Percentiles rank a stretch among this genome's conserved stretches.
These are phyloP conservation scores for Trichoderma guizhouense DNA, from an alignment of 2,329 filamentous ascomycete genomes.

Conservation along the genomic window DNA sequence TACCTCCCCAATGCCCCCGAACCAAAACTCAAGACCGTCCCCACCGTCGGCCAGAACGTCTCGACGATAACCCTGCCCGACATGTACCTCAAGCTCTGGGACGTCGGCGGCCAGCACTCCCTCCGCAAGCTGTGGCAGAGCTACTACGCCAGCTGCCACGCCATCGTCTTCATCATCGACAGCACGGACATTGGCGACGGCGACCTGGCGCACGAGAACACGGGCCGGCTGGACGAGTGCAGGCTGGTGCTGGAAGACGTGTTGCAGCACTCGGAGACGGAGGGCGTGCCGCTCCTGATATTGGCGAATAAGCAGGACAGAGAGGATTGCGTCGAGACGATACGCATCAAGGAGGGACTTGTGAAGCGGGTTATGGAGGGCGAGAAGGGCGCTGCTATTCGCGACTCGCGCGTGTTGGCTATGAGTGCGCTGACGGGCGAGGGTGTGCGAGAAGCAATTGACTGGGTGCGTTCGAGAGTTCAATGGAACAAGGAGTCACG, in stretches of 20 bases:
- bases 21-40: slow-evolving; percentile 80
- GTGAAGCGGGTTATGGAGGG: slow-evolving; percentile 96
- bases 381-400: slow-evolving; percentile 78
- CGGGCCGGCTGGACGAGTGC: slow-evolving; percentile 78
- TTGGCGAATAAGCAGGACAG: slow-evolving; percentile 97
- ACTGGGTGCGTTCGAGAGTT: slow-evolving; percentile 88
- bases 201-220: slow-evolving; percentile 52
- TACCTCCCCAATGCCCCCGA: slow-evolving; percentile 63
- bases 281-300: slow-evolving; percentile 86
- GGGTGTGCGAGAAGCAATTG: slow-evolving; percentile 91
- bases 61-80: slow-evolving; percentile 85
- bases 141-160: slow-evolving; percentile 91
- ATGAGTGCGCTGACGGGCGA: slow-evolving; percentile 85
- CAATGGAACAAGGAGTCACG: slow-evolving; percentile 95
- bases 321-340: slow-evolving; percentile 96
- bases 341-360: slow-evolving; percentile 93
- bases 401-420: slow-evolving; percentile 87
- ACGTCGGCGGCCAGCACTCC: slow-evolving; percentile 89
- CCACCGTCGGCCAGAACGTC: slow-evolving; percentile 96
- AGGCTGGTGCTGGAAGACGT: slow-evolving; percentile 86
- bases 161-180: slow-evolving; percentile 97
- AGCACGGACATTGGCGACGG: slow-evolving; percentile 89
- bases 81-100: slow-evolving; percentile 98
- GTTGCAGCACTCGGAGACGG: slow-evolving; percentile 79
- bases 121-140: slow-evolving; percentile 91